Percentiles rank a stretch among this genome's conserved stretches.
phyloP scores from a whole-genome alignment of 139 green algal species.

The Edaphochlamys debaryana region DNA sequence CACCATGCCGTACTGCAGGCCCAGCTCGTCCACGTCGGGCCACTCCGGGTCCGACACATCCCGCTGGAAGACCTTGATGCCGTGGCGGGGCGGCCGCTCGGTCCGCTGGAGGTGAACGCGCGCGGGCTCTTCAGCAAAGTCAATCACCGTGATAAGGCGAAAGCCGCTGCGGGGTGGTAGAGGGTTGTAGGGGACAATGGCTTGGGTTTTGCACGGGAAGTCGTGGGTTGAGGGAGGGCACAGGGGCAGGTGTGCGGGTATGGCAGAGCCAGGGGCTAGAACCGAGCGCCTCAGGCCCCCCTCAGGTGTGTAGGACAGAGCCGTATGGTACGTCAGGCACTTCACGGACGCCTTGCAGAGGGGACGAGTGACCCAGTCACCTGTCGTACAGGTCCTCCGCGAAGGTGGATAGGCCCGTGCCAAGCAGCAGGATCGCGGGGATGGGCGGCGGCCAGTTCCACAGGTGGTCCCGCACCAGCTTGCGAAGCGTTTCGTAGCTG shows the following conservation, averaged over 20 bases:
- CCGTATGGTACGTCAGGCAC: too few species aligned
- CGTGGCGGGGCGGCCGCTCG: neutral
- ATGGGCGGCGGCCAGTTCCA: neutral
- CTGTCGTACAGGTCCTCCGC: slow-evolving; percentile 37
- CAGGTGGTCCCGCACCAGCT: neutral
- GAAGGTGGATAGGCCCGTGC: slow-evolving; percentile 11
- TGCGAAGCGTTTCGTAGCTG: slow-evolving; percentile 7
- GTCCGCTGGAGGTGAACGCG: neutral
- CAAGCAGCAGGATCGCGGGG: slow-evolving; percentile 19
- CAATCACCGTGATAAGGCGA: neutral
- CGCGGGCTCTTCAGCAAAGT: neutral
- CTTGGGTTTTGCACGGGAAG: too few species aligned
- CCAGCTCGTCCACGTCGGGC: slow-evolving; percentile 2
- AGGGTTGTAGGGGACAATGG: neutral
- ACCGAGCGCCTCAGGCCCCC: too few species aligned
- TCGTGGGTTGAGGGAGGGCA: too few species aligned
- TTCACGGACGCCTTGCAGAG: too few species aligned
- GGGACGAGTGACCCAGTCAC: too few species aligned
- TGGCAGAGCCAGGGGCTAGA: too few species aligned
- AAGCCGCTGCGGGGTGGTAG: neutral
- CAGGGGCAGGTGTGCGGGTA: too few species aligned
- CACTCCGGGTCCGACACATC: slow-evolving; percentile 7
- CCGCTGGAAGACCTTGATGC: slow-evolving; percentile 1
- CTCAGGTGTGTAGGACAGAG: too few species aligned
- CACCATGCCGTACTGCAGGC: neutral